phyloP scores from a whole-genome alignment of 176 grass and related monocot species.

The Zoysia japonica region DNA sequence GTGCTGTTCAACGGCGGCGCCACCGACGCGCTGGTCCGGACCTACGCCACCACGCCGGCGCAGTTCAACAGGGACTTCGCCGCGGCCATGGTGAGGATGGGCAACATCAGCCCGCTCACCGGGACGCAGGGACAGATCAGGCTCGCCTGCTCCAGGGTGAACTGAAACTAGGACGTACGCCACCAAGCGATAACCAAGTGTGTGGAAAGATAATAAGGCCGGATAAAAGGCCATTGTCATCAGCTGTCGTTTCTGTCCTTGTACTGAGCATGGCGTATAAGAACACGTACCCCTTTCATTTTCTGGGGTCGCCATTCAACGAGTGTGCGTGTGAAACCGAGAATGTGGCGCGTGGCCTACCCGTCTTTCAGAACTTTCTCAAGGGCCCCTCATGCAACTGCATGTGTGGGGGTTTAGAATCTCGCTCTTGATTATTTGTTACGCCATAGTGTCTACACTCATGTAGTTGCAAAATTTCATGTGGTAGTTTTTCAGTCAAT shows the following conservation, averaged over 20 bases:
- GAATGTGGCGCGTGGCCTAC: background rate
- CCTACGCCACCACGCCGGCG: slow-evolving; percentile 28
- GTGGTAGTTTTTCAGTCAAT: background rate
- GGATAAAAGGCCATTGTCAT: background rate
- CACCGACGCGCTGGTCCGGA: slow-evolving; percentile 48
- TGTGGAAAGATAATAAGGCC: background rate
- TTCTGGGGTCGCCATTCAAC: too few relatives aligned
- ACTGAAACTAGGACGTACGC: slow-evolving; percentile 3
- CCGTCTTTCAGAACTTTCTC: background rate
- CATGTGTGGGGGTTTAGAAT: background rate
- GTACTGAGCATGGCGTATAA: background rate
- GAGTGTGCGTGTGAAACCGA: too few relatives aligned
- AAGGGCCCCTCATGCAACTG: background rate
- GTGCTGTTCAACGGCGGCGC: slow-evolving; percentile 62
- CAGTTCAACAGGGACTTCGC: slow-evolving; percentile 48
- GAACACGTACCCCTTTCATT: background rate
- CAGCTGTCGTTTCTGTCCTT: background rate
- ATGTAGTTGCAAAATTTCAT: background rate
- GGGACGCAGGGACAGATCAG: slow-evolving; percentile 41
- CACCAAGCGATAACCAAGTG: background rate
- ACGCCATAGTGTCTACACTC: background rate
- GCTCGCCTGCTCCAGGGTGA: slow-evolving; percentile 32
- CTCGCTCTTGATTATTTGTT: background rate
- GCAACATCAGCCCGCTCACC: slow-evolving; percentile 37
- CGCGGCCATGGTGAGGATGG: slow-evolving; percentile 56